These are phyloP conservation scores for Stereocaulon alpinum DNA, from an alignment of 495 filamentous ascomycete genomes.

Conservation along the genomic window DNA sequence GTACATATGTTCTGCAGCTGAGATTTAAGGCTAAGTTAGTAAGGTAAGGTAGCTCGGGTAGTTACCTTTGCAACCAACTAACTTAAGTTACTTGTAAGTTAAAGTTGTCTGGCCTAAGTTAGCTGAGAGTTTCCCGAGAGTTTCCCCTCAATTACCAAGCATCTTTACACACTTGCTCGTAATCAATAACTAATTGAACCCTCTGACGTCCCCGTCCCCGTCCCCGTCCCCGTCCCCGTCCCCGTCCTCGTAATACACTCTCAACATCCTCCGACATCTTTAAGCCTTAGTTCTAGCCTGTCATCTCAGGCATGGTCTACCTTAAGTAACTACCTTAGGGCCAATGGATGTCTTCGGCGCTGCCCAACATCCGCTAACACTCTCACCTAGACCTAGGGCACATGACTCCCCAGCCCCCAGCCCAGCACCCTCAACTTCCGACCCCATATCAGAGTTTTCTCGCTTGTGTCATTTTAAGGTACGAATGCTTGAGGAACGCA, in stretches of 20 bases:
- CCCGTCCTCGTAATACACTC: not conserved
- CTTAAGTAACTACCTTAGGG: too few species aligned
- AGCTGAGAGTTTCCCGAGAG: too few species aligned
- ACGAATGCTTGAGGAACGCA: not conserved
- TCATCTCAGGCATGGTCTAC: not conserved
- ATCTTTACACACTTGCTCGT: not conserved
- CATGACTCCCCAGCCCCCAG: not conserved
- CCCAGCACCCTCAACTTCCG: not conserved
- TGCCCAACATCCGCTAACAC: constrained; percentile 5
- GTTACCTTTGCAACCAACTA: too few species aligned
- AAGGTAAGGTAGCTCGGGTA: too few species aligned
- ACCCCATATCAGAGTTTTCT: not conserved
- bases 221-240: too few species aligned
- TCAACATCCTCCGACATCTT: not conserved
- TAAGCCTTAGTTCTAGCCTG: not conserved
- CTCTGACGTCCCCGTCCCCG: too few species aligned
- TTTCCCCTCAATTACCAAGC: not conserved
- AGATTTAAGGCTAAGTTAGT: not conserved
- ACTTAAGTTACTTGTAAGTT: too few species aligned
- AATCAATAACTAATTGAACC: not conserved
- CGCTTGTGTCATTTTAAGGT: not conserved
- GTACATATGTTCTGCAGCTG: constrained; percentile 7
- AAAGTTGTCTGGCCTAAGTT: too few species aligned
- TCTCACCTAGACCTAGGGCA: constrained; percentile 4
- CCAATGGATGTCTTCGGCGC: not conserved